Base-by-base conservation (phyloP, 2,329 filamentous ascomycete genomes). In the Leptosphaerulina australis region DNA sequence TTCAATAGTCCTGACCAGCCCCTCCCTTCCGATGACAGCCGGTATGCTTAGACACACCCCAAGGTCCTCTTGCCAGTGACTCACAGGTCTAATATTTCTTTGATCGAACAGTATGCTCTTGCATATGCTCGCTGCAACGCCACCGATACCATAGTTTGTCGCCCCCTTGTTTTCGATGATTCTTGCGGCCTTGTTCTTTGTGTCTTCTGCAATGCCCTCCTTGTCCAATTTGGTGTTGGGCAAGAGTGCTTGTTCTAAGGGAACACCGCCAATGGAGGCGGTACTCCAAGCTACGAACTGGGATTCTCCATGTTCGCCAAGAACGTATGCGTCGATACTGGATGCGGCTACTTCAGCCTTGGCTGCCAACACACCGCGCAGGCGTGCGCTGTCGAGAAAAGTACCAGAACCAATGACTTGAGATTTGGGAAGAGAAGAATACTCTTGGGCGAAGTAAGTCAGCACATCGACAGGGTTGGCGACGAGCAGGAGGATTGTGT, bases 391-490 rank as follows among this genome's bases (percentile, higher is more conserved):
- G 38, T 62, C 60, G 34, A 63, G 60, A 24, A 62, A 60, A 1
- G 60, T 63, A 24, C 60, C 59, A 5, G 55, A 57, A 15, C 60
- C 60, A 17, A 63, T 37, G 24, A 63, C 57, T 12, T 62, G 59
- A 3, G 41, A 12, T n/a, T 53, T 49, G 0, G 60, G 59, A 0
- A 63, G 50, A 1, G 20, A 14, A 4, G 57, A 50, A 46, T 48
- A 62, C 4, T 56, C 20, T 17, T 60, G 60, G 0, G 60, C 60
- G 12, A 62, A 62, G 35, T 55, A 56, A 21, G 60, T 62, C 2
- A 63, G 51, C 0, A 60, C 52, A 12, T 63, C 60, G 26, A 63
- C 60, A n/a, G 60, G 60, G 41, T 63, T 63, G 21, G 60, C 59
- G 12, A 63, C 60, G 6, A 63, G 45, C 5, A 62, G 41, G 1